Base-by-base conservation (phyloP, 2,329 filamentous ascomycete species). In the Basipetospora chlamydospora region DNA sequence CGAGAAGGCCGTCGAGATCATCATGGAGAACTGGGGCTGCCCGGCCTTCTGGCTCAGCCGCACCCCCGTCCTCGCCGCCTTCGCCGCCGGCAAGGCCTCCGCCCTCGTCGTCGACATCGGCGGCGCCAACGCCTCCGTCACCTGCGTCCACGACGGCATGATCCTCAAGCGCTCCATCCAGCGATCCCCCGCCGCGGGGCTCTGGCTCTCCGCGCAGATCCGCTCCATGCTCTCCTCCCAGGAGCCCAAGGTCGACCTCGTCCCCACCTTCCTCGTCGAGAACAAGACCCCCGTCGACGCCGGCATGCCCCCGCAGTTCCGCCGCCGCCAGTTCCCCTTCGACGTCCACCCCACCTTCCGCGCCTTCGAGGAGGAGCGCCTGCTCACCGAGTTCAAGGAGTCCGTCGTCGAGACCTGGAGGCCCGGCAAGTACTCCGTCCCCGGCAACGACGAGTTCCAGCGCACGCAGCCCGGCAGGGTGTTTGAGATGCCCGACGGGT, bases 401-500 rank as follows among this genome's bases (percentile, higher is more conserved):
- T 92, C 82, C 13, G 85, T 95, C 12, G 86, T 96, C 20, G 86
- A 95, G 59, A 77, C 88, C 11, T 98, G 90, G 88, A 84, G 84
- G 1, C 83, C 83, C 0, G 78, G 78, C 41, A 70, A 76, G 42
- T 75, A 85, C 48, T 56, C 57, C 28, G 59, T 56, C 46, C 70
- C 61, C 16, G 75, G 77, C 26, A 92, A 88, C 53, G 76, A 90
- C 52, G 87, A 95, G 28, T 66, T 75, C 33, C 77, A 78, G 40
- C 78, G 73, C 53, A 67, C 61, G 22, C 75, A 77, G 44, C 83
- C 85, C 1, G 83, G 84, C 28, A 79, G 85, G 36, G 81, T 90
- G 9, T 98, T 95, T 50, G 90, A 98, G 63, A 90, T 98, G 72
- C 90, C 90, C 8, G 85, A 96, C 53, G 90, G 90, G 35, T 87